These are phyloP conservation scores for Candida dendrica DNA, from an alignment of 805 yeast species.

Conservation along the genomic window DNA sequence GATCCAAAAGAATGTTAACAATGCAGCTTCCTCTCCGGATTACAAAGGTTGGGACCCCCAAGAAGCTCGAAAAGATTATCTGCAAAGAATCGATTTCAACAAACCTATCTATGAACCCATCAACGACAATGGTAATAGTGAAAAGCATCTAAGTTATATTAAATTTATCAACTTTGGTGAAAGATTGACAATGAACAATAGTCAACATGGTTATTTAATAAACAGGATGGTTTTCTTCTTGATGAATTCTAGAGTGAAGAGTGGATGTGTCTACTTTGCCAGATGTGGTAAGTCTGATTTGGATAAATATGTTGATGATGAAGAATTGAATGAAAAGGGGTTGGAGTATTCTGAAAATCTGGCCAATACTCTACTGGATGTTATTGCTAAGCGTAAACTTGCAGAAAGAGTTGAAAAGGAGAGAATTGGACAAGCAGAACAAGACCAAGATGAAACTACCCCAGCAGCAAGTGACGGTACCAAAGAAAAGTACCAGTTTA, in stretches of 20 bases:
- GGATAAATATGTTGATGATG: conserved; percentile 65
- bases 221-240: conserved; percentile 87
- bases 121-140: conserved; percentile 31
- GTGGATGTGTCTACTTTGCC: conserved; percentile 90
- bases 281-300: conserved; percentile 51
- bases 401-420: conserved; percentile 23
- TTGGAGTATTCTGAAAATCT: conserved; percentile 56
- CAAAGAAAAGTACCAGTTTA: conserved; percentile 16
- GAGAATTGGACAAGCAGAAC: conserved; percentile 3
- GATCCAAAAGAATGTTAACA: conserved; percentile 68
- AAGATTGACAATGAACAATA: conserved; percentile 67
- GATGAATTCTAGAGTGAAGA: conserved; percentile 82
- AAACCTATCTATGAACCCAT: conserved; percentile 69
- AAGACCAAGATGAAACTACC: too few relatives aligned
- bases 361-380: conserved; percentile 43
- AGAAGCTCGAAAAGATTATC: conserved; percentile 71
- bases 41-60: conserved; percentile 69
- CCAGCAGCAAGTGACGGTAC: too few relatives aligned
- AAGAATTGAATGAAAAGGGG: conserved; percentile 74
- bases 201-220: conserved; percentile 81
- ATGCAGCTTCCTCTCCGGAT: conserved; percentile 85
- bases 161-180: conserved; percentile 90
- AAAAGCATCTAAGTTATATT: conserved; percentile 59
- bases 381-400: conserved; percentile 22
- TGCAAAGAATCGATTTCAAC: conserved; percentile 60